These are phyloP conservation scores for Lecanicillium sp. DNA, from an alignment of 2,329 filamentous ascomycete genomes.

Conservation along the genomic window DNA sequence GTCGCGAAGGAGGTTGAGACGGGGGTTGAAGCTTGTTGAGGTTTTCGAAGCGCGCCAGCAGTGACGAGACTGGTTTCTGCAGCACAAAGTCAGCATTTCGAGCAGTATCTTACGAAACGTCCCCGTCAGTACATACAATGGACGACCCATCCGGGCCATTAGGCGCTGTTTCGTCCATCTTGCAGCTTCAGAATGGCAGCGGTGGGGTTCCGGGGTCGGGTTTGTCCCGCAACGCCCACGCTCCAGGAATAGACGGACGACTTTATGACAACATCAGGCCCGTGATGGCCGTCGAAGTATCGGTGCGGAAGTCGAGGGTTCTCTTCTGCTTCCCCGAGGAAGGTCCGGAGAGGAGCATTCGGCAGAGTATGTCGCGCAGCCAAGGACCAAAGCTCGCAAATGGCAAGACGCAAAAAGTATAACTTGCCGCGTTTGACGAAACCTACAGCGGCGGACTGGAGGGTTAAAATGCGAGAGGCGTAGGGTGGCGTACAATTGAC, in stretches of 20 bases:
- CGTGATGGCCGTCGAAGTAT: too few relatives aligned
- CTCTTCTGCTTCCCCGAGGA: too few relatives aligned
- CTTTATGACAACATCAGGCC: too few relatives aligned
- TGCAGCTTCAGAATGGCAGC: constrained; percentile 1
- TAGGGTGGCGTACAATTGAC: too few relatives aligned
- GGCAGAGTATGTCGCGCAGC: too few relatives aligned
- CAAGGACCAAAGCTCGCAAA: too few relatives aligned
- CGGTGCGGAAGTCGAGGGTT: too few relatives aligned
- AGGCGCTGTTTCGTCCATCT: constrained; percentile 13
- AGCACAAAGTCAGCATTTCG: constrained; percentile 17
- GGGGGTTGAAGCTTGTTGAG: constrained; percentile 32
- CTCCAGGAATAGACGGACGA: neutral
- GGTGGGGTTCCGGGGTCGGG: constrained; percentile 2
- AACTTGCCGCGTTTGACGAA: too few relatives aligned
- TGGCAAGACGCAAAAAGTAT: too few relatives aligned
- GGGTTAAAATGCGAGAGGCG: too few relatives aligned
- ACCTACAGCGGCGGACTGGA: too few relatives aligned
- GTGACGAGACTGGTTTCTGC: constrained; percentile 74
- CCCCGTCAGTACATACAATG: constrained; percentile 45
- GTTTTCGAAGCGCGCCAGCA: constrained; percentile 75
- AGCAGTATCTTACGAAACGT: neutral
- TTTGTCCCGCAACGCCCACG: constrained; percentile 1
- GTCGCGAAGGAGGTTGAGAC: constrained; percentile 18
- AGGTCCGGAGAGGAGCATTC: too few relatives aligned
- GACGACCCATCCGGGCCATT: constrained; percentile 69